Percentiles rank a stretch among this genome's conserved stretches.
phyloP scores from a whole-genome alignment of 208 protist genomes.

The Wallacemonas rigidus region DNA sequence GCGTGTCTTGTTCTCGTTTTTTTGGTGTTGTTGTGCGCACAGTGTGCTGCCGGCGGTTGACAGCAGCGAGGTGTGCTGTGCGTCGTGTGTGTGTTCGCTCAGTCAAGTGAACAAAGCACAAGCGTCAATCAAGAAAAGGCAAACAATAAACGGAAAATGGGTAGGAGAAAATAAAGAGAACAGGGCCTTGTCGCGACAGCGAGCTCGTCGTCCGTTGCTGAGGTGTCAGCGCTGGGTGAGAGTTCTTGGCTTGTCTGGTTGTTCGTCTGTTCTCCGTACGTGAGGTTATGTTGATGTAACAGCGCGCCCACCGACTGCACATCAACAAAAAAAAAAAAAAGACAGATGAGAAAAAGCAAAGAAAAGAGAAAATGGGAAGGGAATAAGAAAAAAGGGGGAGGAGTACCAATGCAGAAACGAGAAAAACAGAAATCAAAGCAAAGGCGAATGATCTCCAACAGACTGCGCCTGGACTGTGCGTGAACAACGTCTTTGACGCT shows the following conservation, averaged over 20 bases:
- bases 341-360: neutral
- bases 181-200: neutral
- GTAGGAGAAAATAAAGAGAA: neutral
- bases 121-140: neutral
- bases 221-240: slow-evolving; percentile 10
- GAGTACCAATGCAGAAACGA: slow-evolving; percentile 1
- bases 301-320: neutral
- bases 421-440: slow-evolving; percentile 15
- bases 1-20: neutral
- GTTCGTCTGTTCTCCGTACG: neutral
- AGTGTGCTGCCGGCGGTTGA: no score
- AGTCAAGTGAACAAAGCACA: no score
- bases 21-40: no score
- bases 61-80: no score
- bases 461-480: neutral
- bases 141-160: neutral
- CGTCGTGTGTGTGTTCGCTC: no score
- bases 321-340: neutral
- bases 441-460: neutral
- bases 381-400: slow-evolving; percentile 13
- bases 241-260: neutral
- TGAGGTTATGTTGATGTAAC: neutral
- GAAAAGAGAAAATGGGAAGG: slow-evolving; percentile 2
- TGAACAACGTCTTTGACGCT: neutral
- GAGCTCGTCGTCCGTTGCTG: slow-evolving; percentile 7